phyloP scores from a whole-genome alignment of 2,329 filamentous ascomycete species.

The Xylaria multiplex region DNA sequence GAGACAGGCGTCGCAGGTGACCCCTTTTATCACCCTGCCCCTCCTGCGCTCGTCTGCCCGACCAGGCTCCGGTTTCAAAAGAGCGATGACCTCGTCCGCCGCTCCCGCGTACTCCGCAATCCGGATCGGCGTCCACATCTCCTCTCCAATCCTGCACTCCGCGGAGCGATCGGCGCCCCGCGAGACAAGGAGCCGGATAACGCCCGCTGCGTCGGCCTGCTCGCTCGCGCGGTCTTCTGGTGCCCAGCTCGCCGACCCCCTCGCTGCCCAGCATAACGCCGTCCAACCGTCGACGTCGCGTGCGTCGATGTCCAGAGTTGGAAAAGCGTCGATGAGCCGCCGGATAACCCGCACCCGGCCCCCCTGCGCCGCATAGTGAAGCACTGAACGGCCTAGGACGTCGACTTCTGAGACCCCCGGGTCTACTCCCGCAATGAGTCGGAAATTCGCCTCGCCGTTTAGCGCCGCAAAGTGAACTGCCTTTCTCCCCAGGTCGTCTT shows the following conservation, averaged over 20 bases:
- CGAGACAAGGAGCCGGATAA: constrained; percentile 7
- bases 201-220: constrained; percentile 7
- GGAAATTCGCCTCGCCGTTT: constrained; percentile 19
- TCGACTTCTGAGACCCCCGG: not conserved
- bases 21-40: not conserved
- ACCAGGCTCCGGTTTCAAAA: not conserved
- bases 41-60: not conserved
- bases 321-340: constrained; percentile 9
- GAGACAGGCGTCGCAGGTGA: constrained; percentile 16
- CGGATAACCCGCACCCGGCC: constrained; percentile 11
- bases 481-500: constrained; percentile 13
- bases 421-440: constrained; percentile 3
- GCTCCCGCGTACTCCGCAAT: constrained; percentile 4
- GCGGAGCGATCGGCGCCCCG: constrained; percentile 13
- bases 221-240: constrained; percentile 16
- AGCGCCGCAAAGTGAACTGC: constrained; percentile 20
- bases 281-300: constrained; percentile 22
- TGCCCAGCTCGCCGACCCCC: constrained; percentile 1
- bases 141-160: constrained; percentile 14
- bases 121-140: constrained; percentile 8
- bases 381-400: constrained; percentile 8
- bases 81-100: constrained; percentile 7
- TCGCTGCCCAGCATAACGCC: constrained; percentile 19
- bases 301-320: constrained; percentile 1
- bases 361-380: constrained; percentile 21